Conservation (phyloP, 2,329 filamentous ascomycete genomes). For the Cryphonectria parasitica region DNA sequence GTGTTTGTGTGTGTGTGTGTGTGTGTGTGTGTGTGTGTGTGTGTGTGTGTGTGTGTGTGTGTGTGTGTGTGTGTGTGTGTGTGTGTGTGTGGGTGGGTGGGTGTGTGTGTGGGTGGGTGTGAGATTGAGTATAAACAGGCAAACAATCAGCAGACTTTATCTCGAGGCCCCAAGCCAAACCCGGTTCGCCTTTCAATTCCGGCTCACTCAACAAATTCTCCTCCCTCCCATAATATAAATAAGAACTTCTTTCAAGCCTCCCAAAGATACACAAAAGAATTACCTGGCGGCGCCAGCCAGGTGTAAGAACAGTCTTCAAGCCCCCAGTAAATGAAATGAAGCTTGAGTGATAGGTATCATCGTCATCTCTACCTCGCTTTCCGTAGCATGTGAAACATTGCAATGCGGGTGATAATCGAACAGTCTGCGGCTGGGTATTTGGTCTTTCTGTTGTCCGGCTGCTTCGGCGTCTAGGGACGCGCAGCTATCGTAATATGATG, state of each 20-base stretch:
- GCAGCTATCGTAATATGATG: slow-evolving; percentile 1
- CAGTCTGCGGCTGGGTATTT: slow-evolving; percentile 8
- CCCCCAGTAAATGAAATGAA: slow-evolving; percentile 2
- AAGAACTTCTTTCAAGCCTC: neutral
- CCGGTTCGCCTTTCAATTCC: neutral
- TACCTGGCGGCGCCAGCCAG: neutral
- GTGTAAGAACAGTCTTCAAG: neutral
- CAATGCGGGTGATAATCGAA: slow-evolving; percentile 1
- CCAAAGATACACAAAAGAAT: slow-evolving; percentile 4
- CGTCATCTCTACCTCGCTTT: neutral
- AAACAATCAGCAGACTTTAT: slow-evolving; percentile 6
- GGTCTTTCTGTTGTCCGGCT: neutral
- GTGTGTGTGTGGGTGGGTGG: neutral
- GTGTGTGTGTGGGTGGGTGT: too few relatives aligned
- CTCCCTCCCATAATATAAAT: neutral
- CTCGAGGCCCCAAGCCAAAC: neutral
- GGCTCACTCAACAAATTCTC: neutral
- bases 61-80: neutral
- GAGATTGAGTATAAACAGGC: neutral
- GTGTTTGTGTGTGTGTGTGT: neutral
- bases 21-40: neutral
- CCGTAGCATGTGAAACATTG: neutral
- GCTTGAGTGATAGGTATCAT: slow-evolving; percentile 8
- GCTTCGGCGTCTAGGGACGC: neutral
- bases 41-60: too few relatives aligned